These are phyloP conservation scores for Creolimax fragrantissima DNA, from an alignment of 78 protist genomes.

Conservation along the genomic window DNA sequence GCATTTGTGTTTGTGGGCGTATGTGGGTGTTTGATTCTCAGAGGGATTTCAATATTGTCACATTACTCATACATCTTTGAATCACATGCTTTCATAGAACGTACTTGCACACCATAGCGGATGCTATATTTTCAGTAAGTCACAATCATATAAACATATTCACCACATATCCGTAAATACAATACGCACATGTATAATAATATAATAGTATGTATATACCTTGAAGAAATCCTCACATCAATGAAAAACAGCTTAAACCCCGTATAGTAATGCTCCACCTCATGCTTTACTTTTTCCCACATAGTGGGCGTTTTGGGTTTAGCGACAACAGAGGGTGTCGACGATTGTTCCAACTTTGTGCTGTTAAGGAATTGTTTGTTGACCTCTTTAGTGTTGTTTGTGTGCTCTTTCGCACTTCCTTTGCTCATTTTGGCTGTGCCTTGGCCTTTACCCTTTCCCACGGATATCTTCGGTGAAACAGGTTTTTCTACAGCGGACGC, in stretches of 20 bases:
- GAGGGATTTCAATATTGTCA: neutral
- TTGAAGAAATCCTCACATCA: neutral
- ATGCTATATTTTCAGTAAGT: neutral
- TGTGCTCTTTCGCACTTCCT: too few species aligned
- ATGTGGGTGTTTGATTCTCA: neutral
- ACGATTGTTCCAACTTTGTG: too few species aligned
- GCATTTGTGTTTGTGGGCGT: neutral
- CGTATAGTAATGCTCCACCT: neutral
- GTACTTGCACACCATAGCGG: neutral
- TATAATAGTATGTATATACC: too few species aligned
- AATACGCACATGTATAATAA: too few species aligned
- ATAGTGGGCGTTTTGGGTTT: neutral
- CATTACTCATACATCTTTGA: neutral
- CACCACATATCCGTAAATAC: neutral
- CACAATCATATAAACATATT: neutral
- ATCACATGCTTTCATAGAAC: neutral
- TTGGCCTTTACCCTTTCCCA: too few species aligned
- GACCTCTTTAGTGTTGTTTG: too few species aligned
- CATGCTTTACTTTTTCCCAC: neutral
- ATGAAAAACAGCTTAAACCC: constrained; percentile 3
- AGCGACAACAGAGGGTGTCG: neutral
- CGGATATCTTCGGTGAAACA: too few species aligned
- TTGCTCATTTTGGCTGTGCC: too few species aligned
- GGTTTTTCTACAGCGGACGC: too few species aligned
- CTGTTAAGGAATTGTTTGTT: too few species aligned